These are phyloP conservation scores for Saccharomyces pastorianus DNA, from an alignment of 1,139 yeast genomes.

Conservation along the genomic window DNA sequence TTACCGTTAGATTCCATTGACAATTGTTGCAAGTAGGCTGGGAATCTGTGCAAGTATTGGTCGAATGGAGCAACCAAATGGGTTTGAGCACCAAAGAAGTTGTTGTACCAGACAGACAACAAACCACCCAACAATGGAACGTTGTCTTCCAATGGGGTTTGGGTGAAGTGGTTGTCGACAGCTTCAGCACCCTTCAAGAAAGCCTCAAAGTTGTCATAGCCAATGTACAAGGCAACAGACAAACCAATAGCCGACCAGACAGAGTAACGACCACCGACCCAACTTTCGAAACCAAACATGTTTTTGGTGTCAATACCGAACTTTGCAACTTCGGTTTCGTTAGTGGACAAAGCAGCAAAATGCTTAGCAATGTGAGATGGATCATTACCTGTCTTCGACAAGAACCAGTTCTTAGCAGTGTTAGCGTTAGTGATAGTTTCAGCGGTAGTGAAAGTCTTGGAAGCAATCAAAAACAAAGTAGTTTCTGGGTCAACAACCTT, in stretches of 20 bases:
- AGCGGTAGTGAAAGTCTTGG: conserved; percentile 98
- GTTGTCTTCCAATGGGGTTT: conserved; percentile 80
- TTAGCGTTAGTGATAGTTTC: conserved; percentile 95
- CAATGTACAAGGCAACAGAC: conserved; percentile 89
- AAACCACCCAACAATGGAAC: conserved; percentile 91
- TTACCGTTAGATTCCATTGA: conserved; percentile 99
- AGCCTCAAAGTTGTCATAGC: conserved; percentile 83
- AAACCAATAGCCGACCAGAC: conserved; percentile 99
- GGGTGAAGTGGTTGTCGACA: conserved; percentile 79
- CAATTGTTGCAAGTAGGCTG: conserved; percentile 96
- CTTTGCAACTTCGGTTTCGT: conserved; percentile 80
- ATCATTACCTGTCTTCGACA: conserved; percentile 56
- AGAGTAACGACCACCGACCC: conserved; percentile 99
- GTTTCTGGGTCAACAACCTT: conserved; percentile 78
- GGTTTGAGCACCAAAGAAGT: conserved; percentile 95
- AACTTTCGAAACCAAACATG: conserved; percentile 96
- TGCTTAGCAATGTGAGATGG: conserved; percentile 80
- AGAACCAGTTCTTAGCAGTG: conserved; percentile 91
- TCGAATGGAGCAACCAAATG: conserved; percentile 97
- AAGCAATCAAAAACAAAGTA: conserved; percentile 87
- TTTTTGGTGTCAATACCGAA: conserved; percentile 95
- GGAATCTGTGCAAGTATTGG: conserved; percentile 97
- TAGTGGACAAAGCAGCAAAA: conserved; percentile 93
- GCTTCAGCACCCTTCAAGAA: conserved; percentile 97
- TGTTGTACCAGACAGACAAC: conserved; percentile 94